phyloP scores from a whole-genome alignment of 495 filamentous ascomycete genomes.

The Hyaloscypha variabilis region DNA sequence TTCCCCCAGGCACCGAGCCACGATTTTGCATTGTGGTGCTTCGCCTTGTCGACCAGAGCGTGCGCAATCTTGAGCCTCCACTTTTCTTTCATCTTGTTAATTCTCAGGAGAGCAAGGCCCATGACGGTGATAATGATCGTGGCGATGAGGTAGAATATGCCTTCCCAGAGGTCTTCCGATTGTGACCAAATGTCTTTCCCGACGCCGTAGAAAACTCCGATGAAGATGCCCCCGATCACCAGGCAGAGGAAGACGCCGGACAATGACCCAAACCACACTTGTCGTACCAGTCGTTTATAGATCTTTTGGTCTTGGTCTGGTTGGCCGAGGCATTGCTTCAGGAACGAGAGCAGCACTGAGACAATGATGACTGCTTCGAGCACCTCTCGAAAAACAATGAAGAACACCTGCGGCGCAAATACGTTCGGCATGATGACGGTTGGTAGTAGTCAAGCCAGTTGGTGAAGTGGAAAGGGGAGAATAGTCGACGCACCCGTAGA shows the following conservation, averaged over 20 bases:
- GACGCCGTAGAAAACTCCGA: conserved; percentile 76
- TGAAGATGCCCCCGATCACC: conserved; percentile 68
- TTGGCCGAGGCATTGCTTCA: conserved; percentile 23
- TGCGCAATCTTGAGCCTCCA: conserved; percentile 77
- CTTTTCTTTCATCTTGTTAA: conserved; percentile 80
- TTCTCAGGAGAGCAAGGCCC: conserved; percentile 73
- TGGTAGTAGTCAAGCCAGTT: background rate
- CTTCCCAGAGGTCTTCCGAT: conserved; percentile 78
- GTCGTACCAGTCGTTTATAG: conserved; percentile 53
- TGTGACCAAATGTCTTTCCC: conserved; percentile 64
- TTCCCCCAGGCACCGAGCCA: conserved; percentile 63
- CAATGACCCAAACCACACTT: conserved; percentile 70
- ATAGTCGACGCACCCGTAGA: background rate
- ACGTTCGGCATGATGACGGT: conserved; percentile 53
- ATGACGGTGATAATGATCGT: conserved; percentile 77
- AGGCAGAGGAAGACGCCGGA: conserved; percentile 68
- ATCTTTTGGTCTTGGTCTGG: conserved; percentile 47
- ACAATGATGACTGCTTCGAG: conserved; percentile 80
- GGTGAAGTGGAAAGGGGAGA: background rate
- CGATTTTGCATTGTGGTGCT: conserved; percentile 33
- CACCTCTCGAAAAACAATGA: conserved; percentile 81
- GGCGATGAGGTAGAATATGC: conserved; percentile 71
- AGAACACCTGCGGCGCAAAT: conserved; percentile 73
- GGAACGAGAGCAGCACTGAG: conserved; percentile 63
- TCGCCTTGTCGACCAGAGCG: conserved; percentile 55